Percentiles rank a stretch among this genome's conserved stretches.
These are phyloP conservation scores for Botryotinia convoluta DNA, from an alignment of 2,329 filamentous ascomycete genomes.

Conservation along the genomic window DNA sequence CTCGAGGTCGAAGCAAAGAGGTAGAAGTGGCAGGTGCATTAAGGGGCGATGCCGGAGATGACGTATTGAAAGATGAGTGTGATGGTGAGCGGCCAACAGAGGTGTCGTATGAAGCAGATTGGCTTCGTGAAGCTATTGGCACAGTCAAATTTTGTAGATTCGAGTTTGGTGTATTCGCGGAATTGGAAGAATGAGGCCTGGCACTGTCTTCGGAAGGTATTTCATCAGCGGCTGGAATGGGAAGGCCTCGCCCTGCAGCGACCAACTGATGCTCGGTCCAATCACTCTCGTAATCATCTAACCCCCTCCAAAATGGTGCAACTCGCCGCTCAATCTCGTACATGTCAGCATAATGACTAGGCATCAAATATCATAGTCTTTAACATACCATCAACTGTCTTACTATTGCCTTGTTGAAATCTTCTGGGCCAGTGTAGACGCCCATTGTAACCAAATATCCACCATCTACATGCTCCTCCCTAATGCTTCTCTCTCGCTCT, in stretches of 20 bases:
- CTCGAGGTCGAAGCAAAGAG: conserved; percentile 73
- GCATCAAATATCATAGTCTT: conserved; percentile 2
- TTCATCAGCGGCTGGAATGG: conserved; percentile 80
- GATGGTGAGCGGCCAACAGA: conserved; percentile 58
- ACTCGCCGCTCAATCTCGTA: conserved; percentile 83
- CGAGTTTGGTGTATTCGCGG: conserved; percentile 53
- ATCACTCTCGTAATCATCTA: conserved; percentile 81
- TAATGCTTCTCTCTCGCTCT: conserved; percentile 86
- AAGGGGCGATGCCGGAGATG: conserved; percentile 53
- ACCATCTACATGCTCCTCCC: conserved; percentile 89
- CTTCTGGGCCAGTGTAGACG: conserved; percentile 86
- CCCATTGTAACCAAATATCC: conserved; percentile 93
- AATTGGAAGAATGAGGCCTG: conserved; percentile 46
- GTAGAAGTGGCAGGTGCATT: conserved; percentile 45
- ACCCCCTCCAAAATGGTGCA: conserved; percentile 91
- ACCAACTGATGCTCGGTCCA: conserved; percentile 98
- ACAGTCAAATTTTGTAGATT: conserved; percentile 73
- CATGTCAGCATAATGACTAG: conserved; percentile 25
- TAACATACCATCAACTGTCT: conserved; percentile 79
- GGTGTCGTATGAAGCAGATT: conserved; percentile 74
- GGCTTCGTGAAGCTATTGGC: conserved; percentile 72
- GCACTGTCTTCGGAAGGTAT: conserved; percentile 68
- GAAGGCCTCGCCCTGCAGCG: conserved; percentile 78
- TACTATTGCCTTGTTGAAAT: conserved; percentile 86
- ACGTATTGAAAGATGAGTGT: conserved; percentile 59